Base-by-base conservation (phyloP, 148 eudicot genomes). In the Dianthus caryophyllus region DNA sequence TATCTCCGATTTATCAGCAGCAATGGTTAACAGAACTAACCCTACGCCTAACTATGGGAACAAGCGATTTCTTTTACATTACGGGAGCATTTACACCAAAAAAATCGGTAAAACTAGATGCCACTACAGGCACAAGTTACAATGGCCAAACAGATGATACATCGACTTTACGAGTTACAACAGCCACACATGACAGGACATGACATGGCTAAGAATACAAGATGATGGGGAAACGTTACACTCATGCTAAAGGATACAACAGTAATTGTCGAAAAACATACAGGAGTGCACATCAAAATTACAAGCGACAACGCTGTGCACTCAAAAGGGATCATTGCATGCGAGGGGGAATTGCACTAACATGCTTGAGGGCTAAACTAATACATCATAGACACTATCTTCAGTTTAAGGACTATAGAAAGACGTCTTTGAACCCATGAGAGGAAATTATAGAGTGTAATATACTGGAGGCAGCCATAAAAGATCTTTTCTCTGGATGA, bases 401-500 rank as follows among this genome's bases (percentile, higher is more conserved):
- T 65, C 74, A 58, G 65, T 70, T 66, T 72, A 52, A 69, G 74
- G 58, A 73, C 61, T 52, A 65, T 50, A 68, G 69, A 51, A 76
- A 75, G 51, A 58, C 70, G 65, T 75, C 75, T 76, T 60, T 65
- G 79, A 73, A 68, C 39, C 71, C 53, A 61, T 67, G 76, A 65
- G 56, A 72, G 76, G 59, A 67, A 68, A 66, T 49, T 38, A 70
- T 60, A 64, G 74, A 41, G 73, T n/a, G n/a, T 51, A 77, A 68
- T 41, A 33, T 61, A 74, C 70, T 67, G 65, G 53, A 65, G 74
- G 81, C 81, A 78, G 72, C 71, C 77, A 59, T 68, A 64, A 50
- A 71, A 71, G 70, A 78, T 75, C 82, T 67, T 78, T n/a, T 75
- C 76, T 71, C 82, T 78, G 39, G 76, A 74, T 46, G 55, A 71